Evolutionary conservation across 2,329 filamentous ascomycete species (phyloP), one percentile per base, ranked within the genome.

Genomic region (Aotearoamyces nothofagi): DNA sequence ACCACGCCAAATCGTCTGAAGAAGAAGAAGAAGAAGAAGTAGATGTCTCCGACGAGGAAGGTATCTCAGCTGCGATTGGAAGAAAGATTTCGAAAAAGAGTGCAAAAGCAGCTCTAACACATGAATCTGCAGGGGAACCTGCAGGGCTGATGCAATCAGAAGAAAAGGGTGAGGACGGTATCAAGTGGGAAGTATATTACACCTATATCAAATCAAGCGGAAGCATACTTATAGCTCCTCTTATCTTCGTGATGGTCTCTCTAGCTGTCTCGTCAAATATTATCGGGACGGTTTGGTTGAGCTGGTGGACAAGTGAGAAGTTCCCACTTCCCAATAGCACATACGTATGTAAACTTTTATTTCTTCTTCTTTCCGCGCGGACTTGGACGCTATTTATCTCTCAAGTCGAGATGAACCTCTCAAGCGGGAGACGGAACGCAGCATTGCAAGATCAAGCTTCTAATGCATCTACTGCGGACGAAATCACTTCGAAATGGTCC

Each of bases 231-330:
- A 56, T 69, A 24, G 69, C 64, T 5, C 58, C 73, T 0, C 42
- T 67, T 8, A 54, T 75, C 4, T 40, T 76, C 4, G 30, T 65
- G 23, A 45, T 70, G 2, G 57, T 78, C 9, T 47, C 65, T 16
- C 41, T 72, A 19, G 63, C 65, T 2, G 72, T 77, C 43, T 67
- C 66, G 11, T 59, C 66, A 26, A 77, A 72, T 37, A 70, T 78
- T 28, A 58, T 63, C 37, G 76, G 70, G 8, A 71, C 66, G 33
- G 48, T 79, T 35, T 79, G 73, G 73, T 57, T 78, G 4, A 72
- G 70, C 3, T 79, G 66, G 55, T 79, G 74, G 74, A 73, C 69
- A n/a, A n/a, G n/a, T n/a, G n/a, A n/a, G n/a, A n/a, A n/a, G n/a
- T n/a, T n/a, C n/a, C n/a, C n/a, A n/a, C n/a, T n/a, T n/a, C n/a